Evolutionary conservation across 2,329 filamentous ascomycete genomes (phyloP), one percentile per base, ranked within the genome.

Genomic region (Scolecobasidium constrictum): DNA sequence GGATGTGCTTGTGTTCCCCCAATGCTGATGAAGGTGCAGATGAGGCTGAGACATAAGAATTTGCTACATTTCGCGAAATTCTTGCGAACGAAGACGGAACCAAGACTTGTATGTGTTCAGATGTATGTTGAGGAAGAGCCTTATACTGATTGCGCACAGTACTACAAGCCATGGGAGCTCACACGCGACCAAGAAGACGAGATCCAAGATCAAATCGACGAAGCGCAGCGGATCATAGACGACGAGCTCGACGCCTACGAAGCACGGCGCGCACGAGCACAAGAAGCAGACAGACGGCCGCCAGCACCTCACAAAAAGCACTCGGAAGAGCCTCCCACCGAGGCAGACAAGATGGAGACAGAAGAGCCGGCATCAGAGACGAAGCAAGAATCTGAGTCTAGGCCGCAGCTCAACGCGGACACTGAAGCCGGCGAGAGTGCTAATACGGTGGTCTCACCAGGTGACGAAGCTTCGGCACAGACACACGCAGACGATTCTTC

Each of bases 161-260:
- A 83, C 60, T 95, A 92, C 61, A 79, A 81, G 36, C 90, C 90
- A 1, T 93, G 83, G 81, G 78, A 86, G 52, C 69, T 84, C 44
- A 77, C 76, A 22, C 59, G 67, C 4, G 70, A 75, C 35, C 82
- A 95, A 58, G 77, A 88, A 59, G 73, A 77, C 4, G 68, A 62
- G 9, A 84, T 95, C 56, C 72, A 79, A 36, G 66, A 72, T 4
- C 88, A 94, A 59, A 69, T 86, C 20, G 68, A 72, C 37, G 75
- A 81, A 41, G 75, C 74, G 13, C 73, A 86, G 57, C 68, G 66
- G 1, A 68, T 59, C 5, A 77, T 93, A 49, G 71, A 75, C 15
- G 69, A 65, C 44, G 86, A 95, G 57, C 56, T 71, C 19, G 69
- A 71, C 40, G 75, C 81, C 16, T 84, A 85, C 53, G 67, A 77